Evolutionary conservation across 1,284 basidiomycete species (phyloP).

Genomic region (Phylloporus sp.): DNA sequence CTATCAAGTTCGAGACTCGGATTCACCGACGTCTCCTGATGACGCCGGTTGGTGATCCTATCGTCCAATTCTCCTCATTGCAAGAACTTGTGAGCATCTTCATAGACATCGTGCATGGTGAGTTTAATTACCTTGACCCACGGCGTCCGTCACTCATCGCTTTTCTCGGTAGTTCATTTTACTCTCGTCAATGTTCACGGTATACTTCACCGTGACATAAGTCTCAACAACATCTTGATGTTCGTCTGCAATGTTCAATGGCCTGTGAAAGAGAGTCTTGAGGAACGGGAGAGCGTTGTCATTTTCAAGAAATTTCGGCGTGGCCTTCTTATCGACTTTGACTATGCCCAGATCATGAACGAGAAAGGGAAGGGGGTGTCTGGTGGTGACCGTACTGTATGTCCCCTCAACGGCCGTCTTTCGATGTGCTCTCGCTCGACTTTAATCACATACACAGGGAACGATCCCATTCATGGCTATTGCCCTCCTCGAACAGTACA

Average conservation of each 20-base stretch:
- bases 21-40: not conserved
- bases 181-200: not conserved
- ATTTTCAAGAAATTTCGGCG: not conserved
- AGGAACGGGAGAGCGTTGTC: not conserved
- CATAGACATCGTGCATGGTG: not conserved
- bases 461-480: constrained; percentile 1
- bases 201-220: not conserved
- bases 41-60: not conserved
- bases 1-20: not conserved
- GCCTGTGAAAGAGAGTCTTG: too few species aligned
- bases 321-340: not conserved
- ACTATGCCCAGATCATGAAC: not conserved
- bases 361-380: not conserved
- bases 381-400: not conserved
- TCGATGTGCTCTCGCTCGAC: not conserved
- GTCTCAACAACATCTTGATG: not conserved
- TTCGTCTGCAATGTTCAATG: not conserved
- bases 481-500: not conserved
- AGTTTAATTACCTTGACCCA: too few species aligned
- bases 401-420: not conserved
- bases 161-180: not conserved
- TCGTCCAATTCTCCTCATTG: not conserved
- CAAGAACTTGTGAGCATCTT: not conserved
- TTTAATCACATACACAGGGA: not conserved
- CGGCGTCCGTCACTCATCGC: too few species aligned